These are phyloP conservation scores for Trypanosoma platydactyli DNA, from an alignment of 208 protist species.

Conservation along the genomic window DNA sequence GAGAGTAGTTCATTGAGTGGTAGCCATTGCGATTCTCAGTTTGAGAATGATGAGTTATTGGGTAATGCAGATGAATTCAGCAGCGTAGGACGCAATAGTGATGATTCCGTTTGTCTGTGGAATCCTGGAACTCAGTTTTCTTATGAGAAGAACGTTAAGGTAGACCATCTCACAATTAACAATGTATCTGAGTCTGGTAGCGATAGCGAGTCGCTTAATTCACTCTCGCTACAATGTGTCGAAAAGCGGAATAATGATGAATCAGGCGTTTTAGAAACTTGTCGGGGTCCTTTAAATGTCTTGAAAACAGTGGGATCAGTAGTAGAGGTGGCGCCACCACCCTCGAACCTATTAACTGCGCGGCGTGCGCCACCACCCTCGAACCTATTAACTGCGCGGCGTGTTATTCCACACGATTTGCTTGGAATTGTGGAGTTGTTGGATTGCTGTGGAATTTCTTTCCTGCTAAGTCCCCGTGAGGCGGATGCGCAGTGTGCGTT, in stretches of 20 bases:
- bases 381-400: neutral
- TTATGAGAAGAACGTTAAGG: neutral
- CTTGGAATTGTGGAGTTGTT: constrained; percentile 78
- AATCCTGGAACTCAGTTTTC: constrained; percentile 40
- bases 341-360: neutral
- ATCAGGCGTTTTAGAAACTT: neutral
- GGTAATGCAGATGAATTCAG: constrained; percentile 5
- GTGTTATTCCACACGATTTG: constrained; percentile 63
- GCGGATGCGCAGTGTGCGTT: constrained; percentile 95
- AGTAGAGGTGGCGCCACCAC: neutral
- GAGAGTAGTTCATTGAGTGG: constrained; percentile 2
- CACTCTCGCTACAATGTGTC: neutral
- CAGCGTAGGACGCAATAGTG: neutral
- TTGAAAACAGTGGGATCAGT: neutral
- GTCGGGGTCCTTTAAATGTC: too few species aligned
- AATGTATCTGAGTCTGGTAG: neutral
- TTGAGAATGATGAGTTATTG: constrained; percentile 9
- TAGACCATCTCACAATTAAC: neutral
- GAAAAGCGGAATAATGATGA: neutral
- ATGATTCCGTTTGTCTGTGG: constrained; percentile 33
- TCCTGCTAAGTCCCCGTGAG: constrained; percentile 86
- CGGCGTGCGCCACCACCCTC: neutral
- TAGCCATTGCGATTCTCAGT: neutral
- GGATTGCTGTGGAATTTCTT: constrained; percentile 83
- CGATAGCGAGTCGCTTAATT: neutral